Base-by-base conservation (phyloP, 1,284 basidiomycete species). In the Chiua sp. region DNA sequence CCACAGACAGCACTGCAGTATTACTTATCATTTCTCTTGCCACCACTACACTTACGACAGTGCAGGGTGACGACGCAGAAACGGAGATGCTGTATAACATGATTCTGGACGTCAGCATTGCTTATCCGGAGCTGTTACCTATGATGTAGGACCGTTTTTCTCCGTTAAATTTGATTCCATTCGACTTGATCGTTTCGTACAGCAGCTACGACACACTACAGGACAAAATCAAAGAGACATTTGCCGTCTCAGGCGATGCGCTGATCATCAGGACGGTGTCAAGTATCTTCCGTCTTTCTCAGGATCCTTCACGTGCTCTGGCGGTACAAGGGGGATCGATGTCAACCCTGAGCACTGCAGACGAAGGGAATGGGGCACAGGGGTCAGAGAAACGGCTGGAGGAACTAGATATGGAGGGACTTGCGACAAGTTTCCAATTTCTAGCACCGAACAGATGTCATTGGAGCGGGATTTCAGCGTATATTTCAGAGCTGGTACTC, bases 21-120 rank as follows among this genome's bases (percentile, higher is more conserved):
- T 77, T 96, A 18, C 81, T 96, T 22, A 80, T 88, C 6, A 84
- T 88, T 47, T 91, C 93, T 1, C 91, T 96, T 69, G 80, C 90
- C 39, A 87, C 87, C 3, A 87, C 91, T 3, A 92, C 96, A 76
- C 80, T 96, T 42, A 79, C 80, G 47, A 89, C 86, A n/a, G 89
- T 91, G 0, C 89, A 92, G 72, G 88, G 90, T 6, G 92, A 94
- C 68, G 91, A 92, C 64, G 79, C 82, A 2, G 94, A 97, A 77
- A 88, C 89, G 18, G 87, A 94, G 67, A 89, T 96, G 55, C 73
- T 96, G 51, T 95, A 91, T 72, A 82, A 82, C 51, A 75, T 96
- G 39, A 79, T 97, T 35, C 86, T 92, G 30, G 91, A 94, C 50
- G 83, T 94, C n/a, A 86, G 87, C 28, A 75, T 79, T 15, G 75